Evolutionary conservation across 352 stramenopile genomes (phyloP), one percentile per base, ranked within the genome.

Genomic region (Phytophthora palmivora): DNA sequence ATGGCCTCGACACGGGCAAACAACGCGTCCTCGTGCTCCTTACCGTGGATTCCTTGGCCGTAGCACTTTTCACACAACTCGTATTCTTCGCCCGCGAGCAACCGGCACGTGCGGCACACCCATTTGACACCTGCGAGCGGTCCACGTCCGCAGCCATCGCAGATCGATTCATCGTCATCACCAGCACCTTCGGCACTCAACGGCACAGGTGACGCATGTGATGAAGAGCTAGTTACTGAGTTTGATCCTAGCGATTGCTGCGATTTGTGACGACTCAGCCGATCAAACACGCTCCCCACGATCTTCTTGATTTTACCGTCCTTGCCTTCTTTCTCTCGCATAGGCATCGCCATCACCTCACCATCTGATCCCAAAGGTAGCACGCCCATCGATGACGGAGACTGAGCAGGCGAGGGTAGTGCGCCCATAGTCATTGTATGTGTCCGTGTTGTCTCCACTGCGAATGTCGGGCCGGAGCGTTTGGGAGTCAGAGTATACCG

Each of bases 261-360:
- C 21, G 73, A 72, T 53, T 89, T 89, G 74, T 88, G 79, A 18
- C 82, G 79, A 62, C 83, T 86, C 24, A 91, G 59, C 2, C 82
- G 78, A 45, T 88, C 81, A 64, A 87, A 87, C 5, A 91, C 70
- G 33, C 77, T 89, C 22, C 81, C 83, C 48, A 92, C 76, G 41
- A 92, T 84, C 55, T 92, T 92, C 60, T 92, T 92, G 65, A 89
- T 89, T 52, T 89, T 89, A 60, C 79, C 75, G 46, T 87, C 75
- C 37, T 83, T 78, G 22, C 51, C 56, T 46, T 71, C 63, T 62
- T 64, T 73, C 46, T 69, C 61, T 6, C 58, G 57, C 6, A 49
- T 53, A 36, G 58, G 58, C 36, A 60, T 63, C 4, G 58, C 57
- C 9, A 74, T 67, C n/a, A 61, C 55, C 34, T 73, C 60, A 0